Evolutionary conservation across 495 filamentous ascomycete genomes (phyloP).

Genomic region (Xylaria intraflava): DNA sequence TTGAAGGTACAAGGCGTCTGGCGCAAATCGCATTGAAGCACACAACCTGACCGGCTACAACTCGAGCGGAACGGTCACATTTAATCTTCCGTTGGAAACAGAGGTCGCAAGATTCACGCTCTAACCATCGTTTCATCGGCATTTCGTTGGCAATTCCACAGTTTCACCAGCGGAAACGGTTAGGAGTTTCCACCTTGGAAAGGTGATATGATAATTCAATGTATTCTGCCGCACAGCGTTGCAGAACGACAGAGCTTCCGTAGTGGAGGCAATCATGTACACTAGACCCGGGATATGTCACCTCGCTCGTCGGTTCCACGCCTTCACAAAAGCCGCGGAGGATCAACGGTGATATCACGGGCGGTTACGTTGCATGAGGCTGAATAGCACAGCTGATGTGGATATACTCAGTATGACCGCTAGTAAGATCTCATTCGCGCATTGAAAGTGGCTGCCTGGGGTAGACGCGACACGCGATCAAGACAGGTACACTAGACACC

Average conservation of each 20-base stretch:
- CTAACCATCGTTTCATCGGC: constrained; percentile 1
- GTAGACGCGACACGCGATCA: no score
- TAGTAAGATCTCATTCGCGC: not conserved
- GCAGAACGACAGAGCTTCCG: no score
- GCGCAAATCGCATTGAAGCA: constrained; percentile 6
- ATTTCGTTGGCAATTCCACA: no score
- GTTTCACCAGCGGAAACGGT: no score
- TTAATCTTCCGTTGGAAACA: constrained; percentile 7
- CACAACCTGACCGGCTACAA: not conserved
- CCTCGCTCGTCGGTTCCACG: no score
- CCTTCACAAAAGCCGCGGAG: not conserved
- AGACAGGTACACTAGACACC: no score
- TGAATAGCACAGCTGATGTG: not conserved
- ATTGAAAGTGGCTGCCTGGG: not conserved
- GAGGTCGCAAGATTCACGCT: constrained; percentile 7
- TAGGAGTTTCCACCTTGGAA: no score
- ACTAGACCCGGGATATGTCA: no score
- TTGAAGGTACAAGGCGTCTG: constrained; percentile 4
- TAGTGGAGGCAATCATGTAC: no score
- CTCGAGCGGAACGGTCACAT: constrained; percentile 4
- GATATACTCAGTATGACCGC: not conserved
- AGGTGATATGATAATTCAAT: no score
- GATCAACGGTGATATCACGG: not conserved
- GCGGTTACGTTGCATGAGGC: not conserved
- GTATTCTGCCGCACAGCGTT: no score